Evolutionary conservation across 345 rosid genomes (phyloP).

Genomic region (Zanthoxylum bungeanum): DNA sequence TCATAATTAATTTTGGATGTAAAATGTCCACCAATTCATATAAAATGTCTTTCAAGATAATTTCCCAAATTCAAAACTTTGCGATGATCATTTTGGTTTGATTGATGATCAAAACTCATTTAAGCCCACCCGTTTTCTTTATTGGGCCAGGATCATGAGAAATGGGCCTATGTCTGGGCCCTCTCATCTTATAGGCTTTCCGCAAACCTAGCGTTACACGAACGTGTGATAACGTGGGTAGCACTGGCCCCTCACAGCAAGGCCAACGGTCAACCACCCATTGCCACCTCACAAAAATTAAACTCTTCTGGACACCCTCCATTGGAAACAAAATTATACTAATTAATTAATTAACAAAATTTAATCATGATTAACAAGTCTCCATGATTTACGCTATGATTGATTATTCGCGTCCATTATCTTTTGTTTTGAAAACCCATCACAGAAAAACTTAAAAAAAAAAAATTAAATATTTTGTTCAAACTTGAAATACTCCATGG

Average conservation of each 20-base stretch:
- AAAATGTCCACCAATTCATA: too few relatives aligned
- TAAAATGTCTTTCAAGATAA: too few relatives aligned
- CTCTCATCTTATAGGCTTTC: neutral
- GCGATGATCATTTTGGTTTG: too few relatives aligned
- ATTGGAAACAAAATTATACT: constrained; percentile 15
- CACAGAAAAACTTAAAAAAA: neutral
- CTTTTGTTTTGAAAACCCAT: neutral
- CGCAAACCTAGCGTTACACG: neutral
- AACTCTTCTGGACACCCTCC: neutral
- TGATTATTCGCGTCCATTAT: constrained; percentile 10
- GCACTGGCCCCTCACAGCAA: constrained; percentile 1
- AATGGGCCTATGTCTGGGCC: neutral
- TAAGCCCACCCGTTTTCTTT: neutral
- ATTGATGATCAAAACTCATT: neutral
- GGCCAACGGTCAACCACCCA: constrained; percentile 15
- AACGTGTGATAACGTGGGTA: neutral
- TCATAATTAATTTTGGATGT: too few relatives aligned
- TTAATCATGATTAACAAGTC: neutral
- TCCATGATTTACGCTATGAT: constrained; percentile 19
- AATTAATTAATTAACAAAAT: constrained; percentile 2
- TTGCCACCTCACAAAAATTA: constrained; percentile 5
- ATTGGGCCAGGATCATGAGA: neutral
- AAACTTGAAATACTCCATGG: constrained; percentile 15
- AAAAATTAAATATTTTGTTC: too few relatives aligned
- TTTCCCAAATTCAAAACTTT: neutral